These are phyloP conservation scores for Mycena citricolor DNA, from an alignment of 1,284 basidiomycete species.

Conservation along the genomic window DNA sequence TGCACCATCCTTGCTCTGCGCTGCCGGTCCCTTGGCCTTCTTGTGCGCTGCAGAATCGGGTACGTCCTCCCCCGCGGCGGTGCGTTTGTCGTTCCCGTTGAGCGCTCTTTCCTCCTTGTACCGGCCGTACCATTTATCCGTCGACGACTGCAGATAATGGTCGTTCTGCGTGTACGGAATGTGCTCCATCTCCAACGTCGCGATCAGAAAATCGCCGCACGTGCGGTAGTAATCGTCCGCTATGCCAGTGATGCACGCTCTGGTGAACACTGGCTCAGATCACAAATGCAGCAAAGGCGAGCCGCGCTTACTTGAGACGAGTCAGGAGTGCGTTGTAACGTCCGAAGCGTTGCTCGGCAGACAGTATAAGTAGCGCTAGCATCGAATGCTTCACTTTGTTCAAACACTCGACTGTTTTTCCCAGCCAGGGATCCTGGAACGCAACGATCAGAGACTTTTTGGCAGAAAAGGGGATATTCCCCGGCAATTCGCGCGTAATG, in stretches of 20 bases:
- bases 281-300: not conserved
- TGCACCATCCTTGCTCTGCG: too few species aligned
- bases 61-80: too few species aligned
- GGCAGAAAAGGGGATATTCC: constrained; percentile 27
- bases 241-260: constrained; percentile 27
- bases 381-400: constrained; percentile 26
- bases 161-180: constrained; percentile 41
- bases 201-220: constrained; percentile 28
- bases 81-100: constrained; percentile 11
- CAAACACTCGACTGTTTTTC: constrained; percentile 31
- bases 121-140: constrained; percentile 36
- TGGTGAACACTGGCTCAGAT: constrained; percentile 12
- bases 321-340: constrained; percentile 31
- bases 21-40: not conserved
- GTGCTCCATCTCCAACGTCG: constrained; percentile 33
- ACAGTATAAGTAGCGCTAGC: constrained; percentile 22
- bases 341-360: constrained; percentile 30
- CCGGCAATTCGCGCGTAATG: constrained; percentile 28
- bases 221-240: constrained; percentile 25
- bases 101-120: constrained; percentile 36
- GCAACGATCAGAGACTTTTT: constrained; percentile 29
- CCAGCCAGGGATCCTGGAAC: constrained; percentile 36
- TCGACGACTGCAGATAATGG: constrained; percentile 34
- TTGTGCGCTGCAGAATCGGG: constrained; percentile 1
- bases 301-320: constrained; percentile 30